Evolutionary conservation across 2,329 filamentous ascomycete species (phyloP).

Genomic region (Talaromyces pinophilus): DNA sequence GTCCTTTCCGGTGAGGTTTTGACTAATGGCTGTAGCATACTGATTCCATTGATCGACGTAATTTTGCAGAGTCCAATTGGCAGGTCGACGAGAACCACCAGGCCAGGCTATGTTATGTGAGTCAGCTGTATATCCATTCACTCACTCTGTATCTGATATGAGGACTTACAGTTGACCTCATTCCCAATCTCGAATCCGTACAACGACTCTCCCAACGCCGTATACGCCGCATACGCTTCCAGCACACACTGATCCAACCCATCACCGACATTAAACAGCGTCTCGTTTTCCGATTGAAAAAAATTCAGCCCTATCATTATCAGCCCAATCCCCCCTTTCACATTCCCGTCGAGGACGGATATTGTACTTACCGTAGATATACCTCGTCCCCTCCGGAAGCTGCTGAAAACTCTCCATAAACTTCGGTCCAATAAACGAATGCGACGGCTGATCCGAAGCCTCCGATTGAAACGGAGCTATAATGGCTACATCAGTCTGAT

Average conservation of each 20-base stretch:
- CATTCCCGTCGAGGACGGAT: neutral
- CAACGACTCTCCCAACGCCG: neutral
- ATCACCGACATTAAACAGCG: neutral
- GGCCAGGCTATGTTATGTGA: neutral
- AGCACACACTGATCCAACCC: neutral
- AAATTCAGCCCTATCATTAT: neutral
- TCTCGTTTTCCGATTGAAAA: neutral
- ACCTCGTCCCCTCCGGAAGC: neutral
- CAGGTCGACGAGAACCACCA: neutral
- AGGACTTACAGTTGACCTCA: neutral
- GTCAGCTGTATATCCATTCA: neutral
- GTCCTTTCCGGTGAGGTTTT: neutral
- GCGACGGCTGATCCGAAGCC: neutral
- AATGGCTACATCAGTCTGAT: neutral
- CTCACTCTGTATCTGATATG: neutral
- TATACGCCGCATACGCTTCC: neutral
- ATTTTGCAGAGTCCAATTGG: neutral
- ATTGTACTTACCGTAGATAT: neutral
- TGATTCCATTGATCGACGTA: neutral
- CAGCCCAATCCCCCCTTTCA: neutral
- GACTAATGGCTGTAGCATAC: neutral
- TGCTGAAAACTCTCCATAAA: neutral
- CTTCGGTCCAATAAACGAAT: neutral
- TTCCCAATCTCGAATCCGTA: slow-evolving; percentile 9
- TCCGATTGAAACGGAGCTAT: neutral